These are phyloP conservation scores for Deuterostichococcus epilithicus DNA, from an alignment of 139 green algal species.

Conservation along the genomic window DNA sequence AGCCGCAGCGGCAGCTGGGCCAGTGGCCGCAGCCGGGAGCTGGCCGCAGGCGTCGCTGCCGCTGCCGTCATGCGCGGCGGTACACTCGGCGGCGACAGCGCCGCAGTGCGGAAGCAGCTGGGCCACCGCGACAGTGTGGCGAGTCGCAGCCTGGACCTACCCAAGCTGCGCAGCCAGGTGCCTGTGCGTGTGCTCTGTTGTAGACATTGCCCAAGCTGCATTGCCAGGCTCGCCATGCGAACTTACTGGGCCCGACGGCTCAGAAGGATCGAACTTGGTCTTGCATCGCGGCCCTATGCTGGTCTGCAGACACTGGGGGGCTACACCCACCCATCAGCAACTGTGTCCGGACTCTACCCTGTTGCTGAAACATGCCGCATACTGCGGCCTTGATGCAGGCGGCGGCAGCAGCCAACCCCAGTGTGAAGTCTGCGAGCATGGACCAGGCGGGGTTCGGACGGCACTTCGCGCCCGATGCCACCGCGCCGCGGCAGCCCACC, in stretches of 20 bases:
- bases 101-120: too few relatives aligned
- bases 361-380: too few relatives aligned
- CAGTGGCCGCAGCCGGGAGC: background rate
- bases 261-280: too few relatives aligned
- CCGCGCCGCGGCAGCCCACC: too few relatives aligned
- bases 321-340: too few relatives aligned
- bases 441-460: background rate
- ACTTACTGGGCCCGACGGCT: too few relatives aligned
- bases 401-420: background rate
- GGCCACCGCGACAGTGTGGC: background rate
- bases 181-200: background rate
- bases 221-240: too few relatives aligned
- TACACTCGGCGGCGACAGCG: background rate
- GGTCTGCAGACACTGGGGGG: too few relatives aligned
- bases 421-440: background rate
- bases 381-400: constrained; percentile 20
- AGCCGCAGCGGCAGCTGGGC: constrained; percentile 2
- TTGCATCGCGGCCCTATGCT: too few relatives aligned
- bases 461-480: background rate
- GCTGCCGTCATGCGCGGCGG: background rate
- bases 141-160: background rate
- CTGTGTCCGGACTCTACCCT: too few relatives aligned
- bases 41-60: background rate
- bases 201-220: background rate
- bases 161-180: background rate